Conservation (phyloP, 2,329 filamentous ascomycete genomes). For the Chaetomiaceae sp. region DNA sequence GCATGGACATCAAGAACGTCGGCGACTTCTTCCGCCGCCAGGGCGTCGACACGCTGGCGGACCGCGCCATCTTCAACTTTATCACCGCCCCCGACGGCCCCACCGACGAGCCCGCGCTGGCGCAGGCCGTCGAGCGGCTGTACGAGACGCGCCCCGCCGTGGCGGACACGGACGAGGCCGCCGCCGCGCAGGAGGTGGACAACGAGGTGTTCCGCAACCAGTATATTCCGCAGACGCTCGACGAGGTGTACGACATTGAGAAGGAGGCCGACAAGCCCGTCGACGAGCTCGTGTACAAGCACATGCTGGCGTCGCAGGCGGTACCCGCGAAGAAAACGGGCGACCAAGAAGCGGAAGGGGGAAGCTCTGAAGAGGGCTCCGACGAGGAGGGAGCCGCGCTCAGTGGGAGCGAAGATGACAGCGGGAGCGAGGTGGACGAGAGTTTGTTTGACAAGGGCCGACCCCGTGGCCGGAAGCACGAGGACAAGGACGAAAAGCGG, state of each 20-base stretch:
- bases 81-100: conserved; percentile 59
- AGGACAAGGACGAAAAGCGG: conserved; percentile 87
- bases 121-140: conserved; percentile 57
- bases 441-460: conserved; percentile 56
- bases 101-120: conserved; percentile 55
- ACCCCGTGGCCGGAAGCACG: conserved; percentile 76
- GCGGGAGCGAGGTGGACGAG: conserved; percentile 34
- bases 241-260: conserved; percentile 95
- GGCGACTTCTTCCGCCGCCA: conserved; percentile 86
- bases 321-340: neutral
- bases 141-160: conserved; percentile 51
- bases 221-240: conserved; percentile 91
- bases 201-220: conserved; percentile 92
- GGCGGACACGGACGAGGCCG: conserved; percentile 29
- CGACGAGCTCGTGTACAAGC: conserved; percentile 75
- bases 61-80: conserved; percentile 78
- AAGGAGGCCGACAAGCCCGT: conserved; percentile 78
- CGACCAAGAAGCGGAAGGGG: conserved; percentile 31
- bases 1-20: conserved; percentile 98
- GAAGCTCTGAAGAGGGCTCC: conserved; percentile 32
- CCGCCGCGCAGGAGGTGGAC: conserved; percentile 64
- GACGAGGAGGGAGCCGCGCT: conserved; percentile 39
- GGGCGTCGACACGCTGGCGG: conserved; percentile 72
- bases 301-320: conserved; percentile 68
- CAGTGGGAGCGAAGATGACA: conserved; percentile 42